phyloP scores from a whole-genome alignment of 1,284 basidiomycete genomes.

The Malassezia dermatis region DNA sequence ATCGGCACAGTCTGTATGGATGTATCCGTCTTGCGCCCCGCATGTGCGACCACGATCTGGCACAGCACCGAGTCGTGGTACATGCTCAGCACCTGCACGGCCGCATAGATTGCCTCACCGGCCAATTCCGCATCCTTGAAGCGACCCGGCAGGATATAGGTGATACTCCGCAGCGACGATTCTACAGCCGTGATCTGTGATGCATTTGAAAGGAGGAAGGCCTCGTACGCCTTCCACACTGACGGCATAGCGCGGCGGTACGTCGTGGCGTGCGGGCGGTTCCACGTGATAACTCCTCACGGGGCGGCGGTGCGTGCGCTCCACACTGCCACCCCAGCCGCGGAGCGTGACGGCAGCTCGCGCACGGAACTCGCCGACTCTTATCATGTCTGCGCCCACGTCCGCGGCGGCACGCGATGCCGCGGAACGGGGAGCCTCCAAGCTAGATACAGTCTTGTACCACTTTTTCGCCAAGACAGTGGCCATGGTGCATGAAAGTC shows the following conservation, averaged over 20 bases:
- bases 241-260: conserved; percentile 22
- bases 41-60: conserved; percentile 28
- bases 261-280: neutral
- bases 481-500: conserved; percentile 13
- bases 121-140: conserved; percentile 87
- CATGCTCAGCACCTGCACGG: conserved; percentile 49
- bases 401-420: conserved; percentile 1
- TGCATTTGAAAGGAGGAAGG: conserved; percentile 40
- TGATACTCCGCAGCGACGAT: conserved; percentile 73
- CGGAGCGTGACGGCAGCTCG: neutral
- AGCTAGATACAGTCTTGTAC: conserved; percentile 14
- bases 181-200: conserved; percentile 64
- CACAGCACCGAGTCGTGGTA: conserved; percentile 50
- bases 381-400: neutral
- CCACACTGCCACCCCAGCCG: neutral
- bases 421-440: conserved; percentile 4
- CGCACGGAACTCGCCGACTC: neutral
- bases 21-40: neutral
- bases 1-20: neutral
- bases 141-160: conserved; percentile 85
- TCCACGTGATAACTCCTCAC: neutral
- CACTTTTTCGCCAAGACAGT: conserved; percentile 18
- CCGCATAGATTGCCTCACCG: conserved; percentile 45
- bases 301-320: neutral
- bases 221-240: conserved; percentile 36